Percentiles rank a stretch among this genome's conserved stretches.
These are phyloP conservation scores for Drechslerella stenobrocha DNA, from an alignment of 2,329 filamentous ascomycete genomes.

Conservation along the genomic window DNA sequence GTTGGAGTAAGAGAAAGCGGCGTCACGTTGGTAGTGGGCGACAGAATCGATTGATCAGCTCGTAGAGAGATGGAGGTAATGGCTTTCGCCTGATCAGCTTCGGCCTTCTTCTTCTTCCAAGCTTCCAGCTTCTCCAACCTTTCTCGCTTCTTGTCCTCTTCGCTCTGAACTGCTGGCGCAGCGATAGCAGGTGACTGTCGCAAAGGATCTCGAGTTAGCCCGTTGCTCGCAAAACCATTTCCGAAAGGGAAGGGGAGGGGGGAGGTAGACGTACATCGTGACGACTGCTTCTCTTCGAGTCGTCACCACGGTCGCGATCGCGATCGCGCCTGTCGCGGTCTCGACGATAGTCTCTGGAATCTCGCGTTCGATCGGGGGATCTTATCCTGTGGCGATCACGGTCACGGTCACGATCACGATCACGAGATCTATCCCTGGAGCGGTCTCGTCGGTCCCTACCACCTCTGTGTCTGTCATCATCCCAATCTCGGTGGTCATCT, in stretches of 20 bases:
- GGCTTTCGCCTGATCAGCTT: constrained; percentile 52
- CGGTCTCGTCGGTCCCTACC: constrained; percentile 50
- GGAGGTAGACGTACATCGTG: constrained; percentile 45
- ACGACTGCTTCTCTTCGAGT: constrained; percentile 47
- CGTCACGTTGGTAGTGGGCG: constrained; percentile 47
- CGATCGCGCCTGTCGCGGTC: constrained; percentile 50
- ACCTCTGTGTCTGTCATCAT: constrained; percentile 50
- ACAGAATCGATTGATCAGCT: constrained; percentile 49
- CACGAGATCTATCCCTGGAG: constrained; percentile 51
- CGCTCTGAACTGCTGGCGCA: constrained; percentile 44
- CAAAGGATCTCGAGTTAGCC: not conserved
- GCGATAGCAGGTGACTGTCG: constrained; percentile 50
- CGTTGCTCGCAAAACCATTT: no score
- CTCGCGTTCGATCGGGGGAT: constrained; percentile 44
- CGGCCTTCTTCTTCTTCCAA: constrained; percentile 53
- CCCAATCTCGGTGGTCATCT: constrained; percentile 50
- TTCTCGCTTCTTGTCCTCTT: constrained; percentile 53
- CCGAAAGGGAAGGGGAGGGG: not conserved
- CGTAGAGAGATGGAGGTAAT: constrained; percentile 51
- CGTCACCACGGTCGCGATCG: constrained; percentile 51
- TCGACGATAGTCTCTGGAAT: constrained; percentile 49
- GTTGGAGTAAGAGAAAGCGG: constrained; percentile 27
- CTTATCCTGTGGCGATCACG: constrained; percentile 48
- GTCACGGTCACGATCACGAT: constrained; percentile 44
- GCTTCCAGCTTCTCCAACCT: constrained; percentile 52